Evolutionary conservation across 2,329 filamentous ascomycete species (phyloP), one percentile per base, ranked within the genome.

Genomic region (Hypoxylon sp.): DNA sequence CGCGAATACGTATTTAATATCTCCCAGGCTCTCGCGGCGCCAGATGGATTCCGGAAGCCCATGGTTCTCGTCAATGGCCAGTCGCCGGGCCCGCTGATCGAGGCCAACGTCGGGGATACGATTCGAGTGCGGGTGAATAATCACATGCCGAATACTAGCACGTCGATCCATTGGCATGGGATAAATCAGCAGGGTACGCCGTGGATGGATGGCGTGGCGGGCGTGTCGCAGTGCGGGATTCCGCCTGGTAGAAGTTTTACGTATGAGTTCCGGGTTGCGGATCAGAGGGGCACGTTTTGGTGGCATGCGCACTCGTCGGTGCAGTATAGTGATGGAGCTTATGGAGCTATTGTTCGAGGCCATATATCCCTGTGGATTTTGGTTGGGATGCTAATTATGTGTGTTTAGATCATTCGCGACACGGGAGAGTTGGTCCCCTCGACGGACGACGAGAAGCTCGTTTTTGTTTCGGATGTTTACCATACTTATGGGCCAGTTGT

Each of bases 121-220:
- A 58, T 78, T 27, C 63, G 71, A 2, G 68, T 78, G 9, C 62
- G 62, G 3, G 73, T 78, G 4, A 63, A 68, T 40, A 78, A 78
- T 61, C 57, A 57, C 6, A 67, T 76, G 61, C 20, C 56, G 9
- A 62, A 68, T 26, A 57, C 56, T 36, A 71, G 66, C 44, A 83
- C 86, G 2, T 78, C 78, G 35, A 73, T 89, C 9, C 87, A 90
- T 63, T 90, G 85, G 72, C 87, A 90, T 63, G 87, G 87, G 12
- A 74, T 89, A 55, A 82, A 81, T 60, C 84, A 88, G 69, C 80
- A 80, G 56, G 80, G 81, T 25, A 82, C 81, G 0, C 83, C 77
- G 13, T 78, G 81, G 55, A 87, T 88, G 82, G 87, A 90, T 61
- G 87, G 87, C 2, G 78, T 85, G 2, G 71, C 77, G 0, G 81